A percentile compares a stretch with the other conserved stretches of the same genome.
phyloP scores from a whole-genome alignment of 108 stramenopile species.

The Cyclostephanos tholiformis region DNA sequence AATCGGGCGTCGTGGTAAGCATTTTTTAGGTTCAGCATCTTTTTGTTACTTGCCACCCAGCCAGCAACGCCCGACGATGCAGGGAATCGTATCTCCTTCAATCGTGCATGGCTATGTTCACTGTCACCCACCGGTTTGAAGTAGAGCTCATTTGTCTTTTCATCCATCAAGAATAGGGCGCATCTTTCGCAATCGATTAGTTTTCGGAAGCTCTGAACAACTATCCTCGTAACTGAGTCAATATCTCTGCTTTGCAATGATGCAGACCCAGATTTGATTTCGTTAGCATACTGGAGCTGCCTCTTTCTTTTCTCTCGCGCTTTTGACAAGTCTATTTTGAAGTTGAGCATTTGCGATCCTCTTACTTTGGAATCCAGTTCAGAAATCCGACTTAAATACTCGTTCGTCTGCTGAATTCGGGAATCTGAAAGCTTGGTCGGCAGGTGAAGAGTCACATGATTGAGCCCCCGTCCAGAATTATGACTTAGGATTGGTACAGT shows the following conservation, averaged over 20 bases:
- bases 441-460: conserved; percentile 2
- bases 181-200: conserved; percentile 51
- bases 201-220: conserved; percentile 50
- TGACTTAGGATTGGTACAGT: conserved; percentile 9
- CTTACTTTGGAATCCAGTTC: conserved; percentile 35
- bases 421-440: conserved; percentile 41
- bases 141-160: conserved; percentile 46
- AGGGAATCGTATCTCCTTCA: conserved; percentile 49
- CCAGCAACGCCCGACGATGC: conserved; percentile 54
- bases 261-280: conserved; percentile 39
- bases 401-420: conserved; percentile 15
- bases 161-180: conserved; percentile 53
- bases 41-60: conserved; percentile 53
- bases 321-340: conserved; percentile 38
- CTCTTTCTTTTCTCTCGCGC: conserved; percentile 44
- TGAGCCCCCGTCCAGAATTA: not conserved
- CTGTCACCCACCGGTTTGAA: conserved; percentile 56
- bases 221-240: conserved; percentile 52
- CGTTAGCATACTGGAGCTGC: conserved; percentile 45
- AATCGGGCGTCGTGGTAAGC: conserved; percentile 54
- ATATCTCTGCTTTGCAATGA: conserved; percentile 38
- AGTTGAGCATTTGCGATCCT: conserved; percentile 48
- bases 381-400: conserved; percentile 12
- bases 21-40: conserved; percentile 54
- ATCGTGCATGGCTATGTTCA: conserved; percentile 36